Base-by-base conservation (phyloP, 2,329 filamentous ascomycete species). In the Fusarium concolor region DNA sequence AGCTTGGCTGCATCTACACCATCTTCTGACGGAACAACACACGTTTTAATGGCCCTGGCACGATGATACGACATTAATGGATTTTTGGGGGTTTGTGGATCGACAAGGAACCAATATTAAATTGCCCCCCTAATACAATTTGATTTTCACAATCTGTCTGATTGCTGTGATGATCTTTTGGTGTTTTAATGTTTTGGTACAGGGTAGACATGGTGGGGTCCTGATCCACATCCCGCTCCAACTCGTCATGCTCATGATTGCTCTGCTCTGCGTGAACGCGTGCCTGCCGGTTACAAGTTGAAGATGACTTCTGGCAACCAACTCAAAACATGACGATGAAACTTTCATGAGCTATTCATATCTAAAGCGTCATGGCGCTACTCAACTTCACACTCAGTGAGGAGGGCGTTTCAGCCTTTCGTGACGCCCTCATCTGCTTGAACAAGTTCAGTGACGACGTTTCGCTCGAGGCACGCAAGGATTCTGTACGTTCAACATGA, bases 381-480 rank as follows among this genome's bases (percentile, higher is more conserved):
- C 79, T 94, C 59, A 89, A 85, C 62, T 94, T 94, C 75, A 91
- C 90, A 0, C 82, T 95, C 54, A 91, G 85, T 71, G 91, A 92
- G 57, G 91, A 94, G 70, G 90, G 90, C 31, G 88, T 93, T 42
- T 83, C 84, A 9, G 87, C 87, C 47, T 82, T 95, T 43, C 90
- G 93, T 71, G 92, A 94, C 77, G 86, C 89, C 24, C 85, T 95
- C 57, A 83, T 88, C 22, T 95, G 92, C 76, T 84, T 95, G 26
- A 87, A 87, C 74, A 93, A 93, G 78, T 94, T 95, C 80, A 92
- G 90, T 76, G 92, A 95, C 71, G 87, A 90, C 44, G 91, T 95
- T 20, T 91, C 88, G 26, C 83, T 95, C 39, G 92, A 94, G 77
- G 90, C 90, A 33, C 85, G 86, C 71, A 87, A 85, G 66, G 90